Base-by-base conservation (phyloP, 2,329 filamentous ascomycete genomes). In the Monosporascus sp. region DNA sequence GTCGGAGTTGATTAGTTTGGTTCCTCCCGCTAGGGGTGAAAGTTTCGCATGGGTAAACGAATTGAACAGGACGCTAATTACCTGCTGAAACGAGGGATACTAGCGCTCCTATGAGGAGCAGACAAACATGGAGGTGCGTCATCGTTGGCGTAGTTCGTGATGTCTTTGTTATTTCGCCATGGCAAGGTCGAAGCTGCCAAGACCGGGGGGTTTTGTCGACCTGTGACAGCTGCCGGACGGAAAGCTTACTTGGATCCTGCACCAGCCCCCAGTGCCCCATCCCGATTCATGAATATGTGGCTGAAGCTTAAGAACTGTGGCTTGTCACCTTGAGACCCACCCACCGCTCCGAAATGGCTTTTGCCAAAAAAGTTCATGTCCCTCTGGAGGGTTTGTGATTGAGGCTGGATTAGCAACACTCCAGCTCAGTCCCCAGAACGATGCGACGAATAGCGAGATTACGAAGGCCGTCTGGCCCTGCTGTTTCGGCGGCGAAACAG, bases 11-110 rank as follows among this genome's bases (percentile, higher is more conserved):
- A 65, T 54, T 11, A 57, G 36, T 11, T 48, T 38, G 48, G 31
- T 34, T 34, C 31, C 31, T 34, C 9, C 9, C 14, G 31, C 11
- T 14, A n/a, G 31, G 14, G 19, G 11, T 36, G 3, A 17, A 17
- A 20, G 11, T 14, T 11, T 31, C 27, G 9, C 16, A 6, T 19
- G 9, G 7, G 22, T 36, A 24, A 44, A 36, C 26, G 19, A 9
- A 43, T 57, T 53, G 59, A 51, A 49, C 45, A 40, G 47, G 38
- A 40, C 41, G 48, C 53, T 34, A 19, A 27, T 52, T 48, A 47
- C 31, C 64, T 62, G 79, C 78, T 24, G 61, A 59, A 4, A 59
- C 64, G 19, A 69, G 56, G 14, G 66, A 68, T 36, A 63, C 52
- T n/a, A 72, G 54, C 9, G 59, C 56, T 47, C 65, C 66, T 48